Evolutionary conservation across 2,329 filamentous ascomycete genomes (phyloP).

Genomic region (Hypoxylon sp.): DNA sequence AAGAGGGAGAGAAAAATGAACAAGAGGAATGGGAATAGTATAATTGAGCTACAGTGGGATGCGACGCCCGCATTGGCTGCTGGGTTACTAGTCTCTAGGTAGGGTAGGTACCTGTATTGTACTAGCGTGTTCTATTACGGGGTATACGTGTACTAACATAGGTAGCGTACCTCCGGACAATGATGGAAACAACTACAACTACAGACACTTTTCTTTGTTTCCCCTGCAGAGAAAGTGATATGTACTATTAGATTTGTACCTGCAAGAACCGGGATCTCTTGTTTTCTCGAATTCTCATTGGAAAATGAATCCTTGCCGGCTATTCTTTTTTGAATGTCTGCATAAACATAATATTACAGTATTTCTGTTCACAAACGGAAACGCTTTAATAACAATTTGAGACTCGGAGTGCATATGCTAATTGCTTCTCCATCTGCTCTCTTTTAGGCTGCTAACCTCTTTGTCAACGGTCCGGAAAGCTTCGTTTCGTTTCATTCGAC

Average conservation of each 20-base stretch:
- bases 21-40: slow-evolving; percentile 28
- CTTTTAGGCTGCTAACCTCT: slow-evolving; percentile 24
- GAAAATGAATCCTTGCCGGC: slow-evolving; percentile 26
- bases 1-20: slow-evolving; percentile 36
- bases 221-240: slow-evolving; percentile 1
- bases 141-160: slow-evolving; percentile 1
- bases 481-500: neutral
- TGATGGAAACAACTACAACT: slow-evolving; percentile 5
- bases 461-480: neutral
- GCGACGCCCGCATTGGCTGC: slow-evolving; percentile 13
- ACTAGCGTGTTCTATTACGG: slow-evolving; percentile 17
- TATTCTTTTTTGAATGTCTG: slow-evolving; percentile 31
- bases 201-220: slow-evolving; percentile 12
- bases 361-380: slow-evolving; percentile 25
- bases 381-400: slow-evolving; percentile 33
- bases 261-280: slow-evolving; percentile 16
- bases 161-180: neutral
- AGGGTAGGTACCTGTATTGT: neutral
- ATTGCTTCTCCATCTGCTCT: slow-evolving; percentile 12
- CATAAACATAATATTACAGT: slow-evolving; percentile 34
- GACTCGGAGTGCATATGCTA: slow-evolving; percentile 3
- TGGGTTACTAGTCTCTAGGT: neutral
- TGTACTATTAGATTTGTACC: slow-evolving; percentile 9
- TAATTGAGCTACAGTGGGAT: slow-evolving; percentile 19
- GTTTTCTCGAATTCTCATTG: slow-evolving; percentile 34